Evolutionary conservation across 768 basidiomycete genomes (phyloP).

Genomic region (Auriscalpium orientale): DNA sequence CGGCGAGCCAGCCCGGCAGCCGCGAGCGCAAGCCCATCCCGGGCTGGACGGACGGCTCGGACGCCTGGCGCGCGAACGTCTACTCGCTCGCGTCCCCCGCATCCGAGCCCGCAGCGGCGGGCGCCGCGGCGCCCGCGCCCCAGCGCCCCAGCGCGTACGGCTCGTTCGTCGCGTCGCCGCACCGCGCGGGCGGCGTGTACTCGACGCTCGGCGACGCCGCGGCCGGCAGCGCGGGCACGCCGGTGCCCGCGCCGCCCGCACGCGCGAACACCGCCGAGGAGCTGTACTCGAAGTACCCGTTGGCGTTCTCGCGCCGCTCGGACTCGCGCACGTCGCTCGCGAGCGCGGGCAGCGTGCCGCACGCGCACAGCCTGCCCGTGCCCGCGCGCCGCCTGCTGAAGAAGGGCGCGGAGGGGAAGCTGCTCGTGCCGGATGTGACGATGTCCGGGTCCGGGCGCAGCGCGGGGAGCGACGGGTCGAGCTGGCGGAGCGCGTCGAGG

Average conservation of each 20-base stretch:
- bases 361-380: constrained; percentile 24
- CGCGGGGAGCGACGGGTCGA: constrained; percentile 15
- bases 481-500: constrained; percentile 14
- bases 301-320: constrained; percentile 47
- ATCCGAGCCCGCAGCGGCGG: constrained; percentile 11
- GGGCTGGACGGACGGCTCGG: constrained; percentile 63
- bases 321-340: constrained; percentile 38
- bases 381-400: constrained; percentile 40
- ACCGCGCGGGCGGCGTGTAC: constrained; percentile 39
- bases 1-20: constrained; percentile 14
- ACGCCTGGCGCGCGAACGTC: constrained; percentile 59
- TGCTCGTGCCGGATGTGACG: constrained; percentile 45
- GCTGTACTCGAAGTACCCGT: constrained; percentile 46
- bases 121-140: constrained; percentile 11
- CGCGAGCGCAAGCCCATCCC: constrained; percentile 39
- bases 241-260: constrained; percentile 19
- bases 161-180: constrained; percentile 45
- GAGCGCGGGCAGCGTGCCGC: constrained; percentile 15
- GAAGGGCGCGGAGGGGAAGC: constrained; percentile 54
- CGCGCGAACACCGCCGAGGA: constrained; percentile 30
- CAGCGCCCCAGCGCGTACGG: constrained; percentile 31
- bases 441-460: constrained; percentile 24
- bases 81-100: constrained; percentile 45
- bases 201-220: constrained; percentile 35
- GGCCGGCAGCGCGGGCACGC: constrained; percentile 10